Evolutionary conservation across 495 filamentous ascomycete species (phyloP).

Genomic region (Penicillium fimorum): DNA sequence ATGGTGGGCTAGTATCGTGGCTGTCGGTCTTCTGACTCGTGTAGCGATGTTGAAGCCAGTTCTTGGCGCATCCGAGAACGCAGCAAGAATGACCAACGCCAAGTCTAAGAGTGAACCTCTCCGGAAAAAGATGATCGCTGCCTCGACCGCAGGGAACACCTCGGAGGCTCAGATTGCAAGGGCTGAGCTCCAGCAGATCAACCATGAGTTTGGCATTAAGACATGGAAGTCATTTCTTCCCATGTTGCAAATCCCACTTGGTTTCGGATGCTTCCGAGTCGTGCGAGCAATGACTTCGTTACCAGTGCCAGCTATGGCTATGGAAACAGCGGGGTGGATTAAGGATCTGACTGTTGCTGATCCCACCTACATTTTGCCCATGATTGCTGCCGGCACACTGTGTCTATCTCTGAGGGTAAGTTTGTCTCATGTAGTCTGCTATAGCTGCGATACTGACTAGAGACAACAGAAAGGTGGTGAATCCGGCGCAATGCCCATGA

Average conservation of each 20-base stretch:
- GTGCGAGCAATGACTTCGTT: constrained; percentile 68
- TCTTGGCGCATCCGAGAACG: constrained; percentile 56
- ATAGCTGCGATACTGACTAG: background rate
- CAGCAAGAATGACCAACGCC: constrained; percentile 48
- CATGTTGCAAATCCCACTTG: constrained; percentile 65
- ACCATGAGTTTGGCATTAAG: constrained; percentile 53
- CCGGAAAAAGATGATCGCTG: constrained; percentile 43
- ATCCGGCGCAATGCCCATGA: constrained; percentile 33
- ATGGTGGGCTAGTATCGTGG: constrained; percentile 76
- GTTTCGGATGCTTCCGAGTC: constrained; percentile 77
- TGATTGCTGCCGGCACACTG: constrained; percentile 47
- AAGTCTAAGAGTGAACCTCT: constrained; percentile 40
- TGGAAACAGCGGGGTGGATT: constrained; percentile 74
- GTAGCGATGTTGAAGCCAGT: constrained; percentile 62
- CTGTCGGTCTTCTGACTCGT: constrained; percentile 63
- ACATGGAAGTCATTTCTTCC: constrained; percentile 54
- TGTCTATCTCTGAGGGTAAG: constrained; percentile 59
- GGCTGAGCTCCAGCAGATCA: constrained; percentile 47
- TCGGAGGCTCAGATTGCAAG: constrained; percentile 38
- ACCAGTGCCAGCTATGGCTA: constrained; percentile 74
- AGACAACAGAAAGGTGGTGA: constrained; percentile 54
- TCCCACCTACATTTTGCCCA: constrained; percentile 72
- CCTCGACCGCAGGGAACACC: constrained; percentile 38
- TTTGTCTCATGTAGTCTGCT: constrained; percentile 11
- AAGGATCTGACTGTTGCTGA: constrained; percentile 74